These are phyloP conservation scores for Malania oleifera DNA, from an alignment of 164 flowering plant species.

Conservation along the genomic window DNA sequence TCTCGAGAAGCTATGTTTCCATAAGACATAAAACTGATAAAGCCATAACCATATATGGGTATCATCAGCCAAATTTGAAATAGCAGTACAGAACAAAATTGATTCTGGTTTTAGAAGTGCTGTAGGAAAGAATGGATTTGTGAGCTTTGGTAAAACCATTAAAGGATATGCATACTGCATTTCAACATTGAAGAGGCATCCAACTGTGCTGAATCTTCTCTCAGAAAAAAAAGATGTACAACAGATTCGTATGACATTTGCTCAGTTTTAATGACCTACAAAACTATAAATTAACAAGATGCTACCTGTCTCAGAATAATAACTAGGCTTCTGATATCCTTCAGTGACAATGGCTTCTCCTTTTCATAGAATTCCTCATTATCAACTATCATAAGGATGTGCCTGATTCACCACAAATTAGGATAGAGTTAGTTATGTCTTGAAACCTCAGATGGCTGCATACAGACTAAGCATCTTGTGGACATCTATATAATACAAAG, in stretches of 20 bases:
- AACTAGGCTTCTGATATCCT: slow-evolving; percentile 72
- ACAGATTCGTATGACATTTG: too few relatives aligned
- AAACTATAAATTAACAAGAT: background rate
- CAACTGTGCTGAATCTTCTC: background rate
- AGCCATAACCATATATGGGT: background rate
- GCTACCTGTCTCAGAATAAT: slow-evolving; percentile 75
- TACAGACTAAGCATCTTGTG: background rate
- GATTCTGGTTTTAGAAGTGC: background rate
- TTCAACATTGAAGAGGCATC: background rate
- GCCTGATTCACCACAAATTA: slow-evolving; percentile 45
- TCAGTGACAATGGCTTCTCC: slow-evolving; percentile 78
- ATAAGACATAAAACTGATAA: background rate
- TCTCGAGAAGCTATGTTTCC: too few relatives aligned
- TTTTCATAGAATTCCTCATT: slow-evolving; percentile 97
- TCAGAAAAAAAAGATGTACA: too few relatives aligned
- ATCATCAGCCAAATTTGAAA: background rate
- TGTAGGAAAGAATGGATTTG: background rate
- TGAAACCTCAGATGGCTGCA: background rate
- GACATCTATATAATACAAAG: background rate
- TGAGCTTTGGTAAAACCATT: background rate
- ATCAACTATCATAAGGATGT: slow-evolving; percentile 89
- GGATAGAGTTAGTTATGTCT: background rate
- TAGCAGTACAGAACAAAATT: background rate
- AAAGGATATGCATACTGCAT: background rate
- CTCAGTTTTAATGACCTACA: background rate